phyloP scores from a whole-genome alignment of 2,329 filamentous ascomycete species.

The Xylaria sp. region DNA sequence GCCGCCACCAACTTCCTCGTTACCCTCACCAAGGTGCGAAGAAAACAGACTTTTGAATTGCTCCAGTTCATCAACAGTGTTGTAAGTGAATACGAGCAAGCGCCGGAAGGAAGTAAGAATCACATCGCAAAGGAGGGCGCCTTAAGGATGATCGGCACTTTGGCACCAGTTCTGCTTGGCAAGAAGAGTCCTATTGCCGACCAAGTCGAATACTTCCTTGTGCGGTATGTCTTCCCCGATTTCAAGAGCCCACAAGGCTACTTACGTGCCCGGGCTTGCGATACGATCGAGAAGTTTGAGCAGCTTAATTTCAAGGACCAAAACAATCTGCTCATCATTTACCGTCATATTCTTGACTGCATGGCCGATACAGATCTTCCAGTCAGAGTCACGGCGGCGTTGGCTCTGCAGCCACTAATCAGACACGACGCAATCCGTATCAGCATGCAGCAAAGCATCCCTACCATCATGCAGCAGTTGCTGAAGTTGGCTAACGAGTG shows the following conservation, averaged over 20 bases:
- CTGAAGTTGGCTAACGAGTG: slow-evolving; percentile 97
- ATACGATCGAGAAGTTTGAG: slow-evolving; percentile 98
- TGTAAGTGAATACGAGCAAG: slow-evolving; percentile 89
- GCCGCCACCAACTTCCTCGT: slow-evolving; percentile 97
- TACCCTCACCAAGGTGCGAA: slow-evolving; percentile 89
- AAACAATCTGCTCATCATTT: slow-evolving; percentile 95
- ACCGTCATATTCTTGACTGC: slow-evolving; percentile 94
- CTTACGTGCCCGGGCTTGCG: slow-evolving; percentile 92
- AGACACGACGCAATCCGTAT: slow-evolving; percentile 92
- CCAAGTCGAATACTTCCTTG: slow-evolving; percentile 98
- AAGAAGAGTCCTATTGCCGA: slow-evolving; percentile 99
- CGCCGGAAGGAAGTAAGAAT: slow-evolving; percentile 88
- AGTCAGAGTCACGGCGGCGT: slow-evolving; percentile 90
- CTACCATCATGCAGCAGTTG: slow-evolving; percentile 98
- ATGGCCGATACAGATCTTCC: slow-evolving; percentile 96
- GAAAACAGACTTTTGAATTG: slow-evolving; percentile 95
- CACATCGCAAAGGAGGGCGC: slow-evolving; percentile 96
- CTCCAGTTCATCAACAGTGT: slow-evolving; percentile 94
- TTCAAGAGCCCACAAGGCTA: slow-evolving; percentile 94
- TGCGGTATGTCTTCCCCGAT: slow-evolving; percentile 97
- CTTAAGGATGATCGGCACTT: slow-evolving; percentile 93
- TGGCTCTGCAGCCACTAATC: slow-evolving; percentile 94
- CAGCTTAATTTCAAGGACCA: slow-evolving; percentile 96
- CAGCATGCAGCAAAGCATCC: slow-evolving; percentile 97
- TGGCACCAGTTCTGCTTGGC: slow-evolving; percentile 91